Conservation (phyloP, 352 stramenopile genomes). For the Globisporangium heterothallicum region DNA sequence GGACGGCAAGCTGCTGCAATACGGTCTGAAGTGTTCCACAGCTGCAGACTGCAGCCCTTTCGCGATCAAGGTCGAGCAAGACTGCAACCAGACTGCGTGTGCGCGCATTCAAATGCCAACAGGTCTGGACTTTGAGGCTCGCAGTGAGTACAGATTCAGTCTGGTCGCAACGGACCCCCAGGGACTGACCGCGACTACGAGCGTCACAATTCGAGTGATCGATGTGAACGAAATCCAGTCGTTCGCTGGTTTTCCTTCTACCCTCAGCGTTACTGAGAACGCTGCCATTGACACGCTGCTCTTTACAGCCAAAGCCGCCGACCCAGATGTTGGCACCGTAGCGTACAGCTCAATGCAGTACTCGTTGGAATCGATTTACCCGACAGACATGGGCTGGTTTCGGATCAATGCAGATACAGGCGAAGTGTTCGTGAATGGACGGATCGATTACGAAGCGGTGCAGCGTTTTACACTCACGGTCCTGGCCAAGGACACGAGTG, state of each 20-base stretch:
- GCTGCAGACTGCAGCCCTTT: conserved; percentile 32
- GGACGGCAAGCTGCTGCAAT: conserved; percentile 29
- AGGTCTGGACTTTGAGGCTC: conserved; percentile 38
- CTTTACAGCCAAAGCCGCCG: conserved; percentile 20
- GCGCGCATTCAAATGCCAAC: conserved; percentile 29
- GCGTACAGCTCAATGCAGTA: conserved; percentile 33
- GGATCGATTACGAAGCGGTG: conserved; percentile 44
- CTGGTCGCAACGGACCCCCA: conserved; percentile 25
- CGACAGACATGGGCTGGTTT: conserved; percentile 24
- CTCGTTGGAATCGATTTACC: conserved; percentile 23
- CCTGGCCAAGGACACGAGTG: conserved; percentile 28
- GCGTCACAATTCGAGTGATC: conserved; percentile 30
- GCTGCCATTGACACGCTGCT: conserved; percentile 17
- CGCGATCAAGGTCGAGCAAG: conserved; percentile 24
- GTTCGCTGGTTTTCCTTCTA: conserved; percentile 23
- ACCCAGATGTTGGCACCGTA: conserved; percentile 32
- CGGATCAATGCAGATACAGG: conserved; percentile 26
- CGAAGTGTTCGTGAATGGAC: conserved; percentile 20
- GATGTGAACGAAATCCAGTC: conserved; percentile 52
- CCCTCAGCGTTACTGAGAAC: conserved; percentile 30
- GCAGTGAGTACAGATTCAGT: conserved; percentile 30
- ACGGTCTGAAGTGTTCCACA: conserved; percentile 29
- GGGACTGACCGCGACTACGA: conserved; percentile 16
- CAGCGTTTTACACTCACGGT: conserved; percentile 38
- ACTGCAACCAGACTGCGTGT: conserved; percentile 30